phyloP scores from a whole-genome alignment of 2,329 filamentous ascomycete species.

The Thyridium curvatum region DNA sequence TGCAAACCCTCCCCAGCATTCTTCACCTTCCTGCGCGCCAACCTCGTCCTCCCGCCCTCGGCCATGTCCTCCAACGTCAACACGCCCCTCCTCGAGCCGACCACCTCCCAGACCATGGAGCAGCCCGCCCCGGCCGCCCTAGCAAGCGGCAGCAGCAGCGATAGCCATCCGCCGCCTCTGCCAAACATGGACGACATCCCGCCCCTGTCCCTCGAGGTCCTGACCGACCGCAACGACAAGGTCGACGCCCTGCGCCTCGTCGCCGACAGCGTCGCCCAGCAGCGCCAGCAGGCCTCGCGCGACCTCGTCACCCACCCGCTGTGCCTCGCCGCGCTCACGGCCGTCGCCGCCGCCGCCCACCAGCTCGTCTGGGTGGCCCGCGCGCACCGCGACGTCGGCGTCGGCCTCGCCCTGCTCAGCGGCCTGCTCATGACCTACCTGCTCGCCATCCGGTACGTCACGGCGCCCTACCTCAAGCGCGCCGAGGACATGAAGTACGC shows the following conservation, averaged over 20 bases:
- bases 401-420: slow-evolving; percentile 50
- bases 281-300: slow-evolving; percentile 61
- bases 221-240: slow-evolving; percentile 52
- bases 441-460: slow-evolving; percentile 52
- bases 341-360: slow-evolving; percentile 36
- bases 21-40: slow-evolving; percentile 75
- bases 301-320: slow-evolving; percentile 59
- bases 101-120: slow-evolving; percentile 28
- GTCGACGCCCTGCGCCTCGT: slow-evolving; percentile 65
- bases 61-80: slow-evolving; percentile 57
- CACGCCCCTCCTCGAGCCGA: slow-evolving; percentile 57
- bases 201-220: slow-evolving; percentile 55
- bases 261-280: slow-evolving; percentile 76
- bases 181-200: slow-evolving; percentile 46
- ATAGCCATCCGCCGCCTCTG: slow-evolving; percentile 18
- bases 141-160: slow-evolving; percentile 11
- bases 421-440: slow-evolving; percentile 60
- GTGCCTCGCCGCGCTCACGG: slow-evolving; percentile 39
- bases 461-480: slow-evolving; percentile 53
- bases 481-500: slow-evolving; percentile 57
- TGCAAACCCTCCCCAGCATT: slow-evolving; percentile 51
- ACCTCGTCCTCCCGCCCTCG: slow-evolving; percentile 62
- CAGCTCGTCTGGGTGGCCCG: slow-evolving; percentile 37
- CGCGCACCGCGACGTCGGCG: slow-evolving; percentile 39
- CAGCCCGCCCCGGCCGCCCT: slow-evolving; percentile 7